A percentile compares a stretch with the other conserved stretches of the same genome.
Evolutionary conservation across 345 rosid species (phyloP).

Genomic region (Aurinia saxatilis): DNA sequence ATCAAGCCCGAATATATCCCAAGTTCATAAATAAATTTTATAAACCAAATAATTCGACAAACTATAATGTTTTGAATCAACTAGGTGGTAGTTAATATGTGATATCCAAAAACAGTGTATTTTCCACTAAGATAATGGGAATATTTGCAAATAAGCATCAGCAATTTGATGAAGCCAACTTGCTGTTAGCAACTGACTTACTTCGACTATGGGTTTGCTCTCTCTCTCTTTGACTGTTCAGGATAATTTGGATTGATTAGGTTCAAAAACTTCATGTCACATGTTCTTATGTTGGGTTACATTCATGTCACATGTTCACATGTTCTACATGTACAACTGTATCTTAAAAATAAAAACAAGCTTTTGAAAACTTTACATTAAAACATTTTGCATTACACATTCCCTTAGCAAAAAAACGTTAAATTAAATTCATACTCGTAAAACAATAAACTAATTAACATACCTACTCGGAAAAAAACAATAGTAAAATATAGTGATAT

Average conservation of each 20-base stretch:
- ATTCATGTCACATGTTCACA: constrained; percentile 4
- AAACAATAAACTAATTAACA: too few species aligned
- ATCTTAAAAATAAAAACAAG: neutral
- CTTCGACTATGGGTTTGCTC: neutral
- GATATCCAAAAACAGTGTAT: neutral
- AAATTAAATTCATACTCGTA: too few species aligned
- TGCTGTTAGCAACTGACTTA: neutral
- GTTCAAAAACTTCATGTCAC: constrained; percentile 2
- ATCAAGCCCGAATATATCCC: neutral
- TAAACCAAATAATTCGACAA: too few species aligned
- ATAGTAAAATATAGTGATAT: too few species aligned
- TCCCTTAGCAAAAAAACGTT: too few species aligned
- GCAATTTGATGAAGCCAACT: neutral
- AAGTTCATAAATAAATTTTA: too few species aligned
- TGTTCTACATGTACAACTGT: constrained; percentile 1
- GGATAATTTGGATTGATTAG: neutral
- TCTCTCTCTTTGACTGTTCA: neutral
- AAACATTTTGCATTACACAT: neutral
- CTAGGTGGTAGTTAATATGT: neutral
- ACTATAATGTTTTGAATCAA: neutral
- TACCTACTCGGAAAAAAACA: too few species aligned
- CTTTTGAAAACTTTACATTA: neutral
- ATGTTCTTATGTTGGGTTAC: neutral
- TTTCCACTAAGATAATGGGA: neutral
- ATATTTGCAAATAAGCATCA: neutral